A percentile compares a stretch with the other conserved stretches of the same genome.
Evolutionary conservation across 2,329 filamentous ascomycete species (phyloP).

Genomic region (Ceratocystis albifundus): DNA sequence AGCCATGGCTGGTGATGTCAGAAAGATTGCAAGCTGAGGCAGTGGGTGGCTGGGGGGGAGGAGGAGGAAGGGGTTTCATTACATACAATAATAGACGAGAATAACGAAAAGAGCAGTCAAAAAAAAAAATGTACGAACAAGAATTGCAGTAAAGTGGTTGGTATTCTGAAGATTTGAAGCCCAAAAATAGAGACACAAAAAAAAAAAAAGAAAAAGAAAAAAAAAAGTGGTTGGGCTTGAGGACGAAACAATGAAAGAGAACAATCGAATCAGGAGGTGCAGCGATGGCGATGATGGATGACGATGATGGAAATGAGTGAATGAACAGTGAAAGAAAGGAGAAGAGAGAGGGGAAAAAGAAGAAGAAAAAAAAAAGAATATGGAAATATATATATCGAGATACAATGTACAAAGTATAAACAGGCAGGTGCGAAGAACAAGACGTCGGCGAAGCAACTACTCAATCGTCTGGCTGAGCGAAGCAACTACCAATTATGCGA

Average conservation of each 20-base stretch:
- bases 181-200: neutral
- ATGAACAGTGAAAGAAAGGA: slow-evolving; percentile 9
- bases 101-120: slow-evolving; percentile 3
- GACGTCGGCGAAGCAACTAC: neutral
- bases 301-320: neutral
- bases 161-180: neutral
- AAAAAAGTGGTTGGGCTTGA: slow-evolving; percentile 2
- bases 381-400: neutral
- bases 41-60: slow-evolving; percentile 7
- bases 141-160: neutral
- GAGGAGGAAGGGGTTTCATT: too few species aligned
- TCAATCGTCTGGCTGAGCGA: neutral
- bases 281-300: neutral
- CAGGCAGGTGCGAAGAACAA: neutral
- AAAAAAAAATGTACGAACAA: neutral
- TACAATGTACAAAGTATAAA: slow-evolving; percentile 2
- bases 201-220: neutral
- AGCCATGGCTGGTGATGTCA: slow-evolving; percentile 4
- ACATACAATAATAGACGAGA: neutral
- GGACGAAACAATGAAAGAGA: neutral
- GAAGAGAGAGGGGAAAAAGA: neutral
- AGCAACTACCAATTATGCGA: neutral
- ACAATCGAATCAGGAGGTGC: neutral
- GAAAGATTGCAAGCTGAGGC: slow-evolving; percentile 6
- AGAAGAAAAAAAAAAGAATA: neutral